phyloP scores from a whole-genome alignment of 2,329 filamentous ascomycete genomes.

The Diaporthe caulivora region DNA sequence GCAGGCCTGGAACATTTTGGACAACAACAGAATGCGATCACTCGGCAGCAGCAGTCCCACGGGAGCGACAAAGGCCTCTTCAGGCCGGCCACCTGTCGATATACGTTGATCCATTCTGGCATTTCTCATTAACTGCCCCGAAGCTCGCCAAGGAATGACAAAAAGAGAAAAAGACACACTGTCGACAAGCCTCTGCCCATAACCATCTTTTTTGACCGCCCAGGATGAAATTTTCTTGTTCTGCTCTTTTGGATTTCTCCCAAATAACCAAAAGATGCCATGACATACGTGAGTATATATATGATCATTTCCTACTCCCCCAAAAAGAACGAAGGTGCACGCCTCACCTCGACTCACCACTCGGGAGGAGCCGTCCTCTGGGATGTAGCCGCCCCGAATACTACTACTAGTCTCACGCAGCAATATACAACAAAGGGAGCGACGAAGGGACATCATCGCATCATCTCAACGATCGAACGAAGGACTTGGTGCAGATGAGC shows the following conservation, averaged over 20 bases:
- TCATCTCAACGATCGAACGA: not conserved
- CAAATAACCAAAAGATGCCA: not conserved
- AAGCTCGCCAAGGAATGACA: not conserved
- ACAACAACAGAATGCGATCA: not conserved
- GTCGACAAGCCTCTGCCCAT: not conserved
- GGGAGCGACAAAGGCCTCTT: not conserved
- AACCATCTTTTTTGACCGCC: conserved; percentile 12
- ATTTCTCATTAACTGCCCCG: conserved; percentile 19
- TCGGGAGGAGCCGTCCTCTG: not conserved
- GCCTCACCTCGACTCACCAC: conserved; percentile 1
- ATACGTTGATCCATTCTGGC: not conserved
- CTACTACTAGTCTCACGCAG: conserved; percentile 17
- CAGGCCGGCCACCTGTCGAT: not conserved
- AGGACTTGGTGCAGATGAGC: not conserved
- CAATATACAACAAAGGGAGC: conserved; percentile 6
- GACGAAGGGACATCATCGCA: not conserved
- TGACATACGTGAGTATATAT: conserved; percentile 10
- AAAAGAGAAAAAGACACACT: not conserved
- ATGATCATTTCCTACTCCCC: not conserved
- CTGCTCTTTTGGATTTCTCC: not conserved
- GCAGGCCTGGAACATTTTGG: not conserved
- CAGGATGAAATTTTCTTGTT: not conserved
- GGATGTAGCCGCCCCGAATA: not conserved
- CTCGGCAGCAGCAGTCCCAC: not conserved
- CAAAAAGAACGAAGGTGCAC: not conserved